Evolutionary conservation across 768 basidiomycete genomes (phyloP).

Genomic region (Clavaria fumosa): DNA sequence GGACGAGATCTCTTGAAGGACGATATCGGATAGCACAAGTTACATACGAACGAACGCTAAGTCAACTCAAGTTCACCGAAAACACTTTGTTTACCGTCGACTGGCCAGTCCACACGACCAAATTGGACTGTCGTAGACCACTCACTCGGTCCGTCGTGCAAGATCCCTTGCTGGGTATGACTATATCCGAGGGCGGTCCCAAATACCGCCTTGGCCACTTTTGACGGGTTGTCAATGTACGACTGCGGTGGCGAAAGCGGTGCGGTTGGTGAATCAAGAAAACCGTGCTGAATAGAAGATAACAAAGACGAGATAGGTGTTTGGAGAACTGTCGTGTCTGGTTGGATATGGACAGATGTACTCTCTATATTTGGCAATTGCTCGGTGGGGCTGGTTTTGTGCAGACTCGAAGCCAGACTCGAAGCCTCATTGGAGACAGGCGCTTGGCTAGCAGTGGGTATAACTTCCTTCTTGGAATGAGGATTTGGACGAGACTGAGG

Average conservation of each 20-base stretch:
- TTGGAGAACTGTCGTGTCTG: neutral
- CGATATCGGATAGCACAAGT: too few species aligned
- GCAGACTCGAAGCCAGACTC: neutral
- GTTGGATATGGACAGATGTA: neutral
- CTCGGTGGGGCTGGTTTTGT: neutral
- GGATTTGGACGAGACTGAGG: slow-evolving; percentile 10
- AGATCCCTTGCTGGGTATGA: too few species aligned
- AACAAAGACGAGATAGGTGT: slow-evolving; percentile 57
- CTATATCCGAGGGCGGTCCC: too few species aligned
- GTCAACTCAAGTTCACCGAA: too few species aligned
- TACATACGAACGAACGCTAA: too few species aligned
- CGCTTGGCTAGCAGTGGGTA: slow-evolving; percentile 7
- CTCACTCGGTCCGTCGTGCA: too few species aligned
- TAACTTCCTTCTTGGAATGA: slow-evolving; percentile 7
- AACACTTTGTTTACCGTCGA: too few species aligned
- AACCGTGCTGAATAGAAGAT: slow-evolving; percentile 49
- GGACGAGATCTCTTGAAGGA: too few species aligned
- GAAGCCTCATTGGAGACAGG: neutral
- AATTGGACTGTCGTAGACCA: too few species aligned
- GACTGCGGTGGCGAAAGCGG: slow-evolving; percentile 44
- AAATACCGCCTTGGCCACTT: too few species aligned
- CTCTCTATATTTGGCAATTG: neutral
- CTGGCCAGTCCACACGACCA: too few species aligned
- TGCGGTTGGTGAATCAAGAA: slow-evolving; percentile 47
- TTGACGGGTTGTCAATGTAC: too few species aligned